A percentile compares a stretch with the other conserved stretches of the same genome.
Evolutionary conservation across 768 basidiomycete genomes (phyloP).

Genomic region (Leccinellum albellum): DNA sequence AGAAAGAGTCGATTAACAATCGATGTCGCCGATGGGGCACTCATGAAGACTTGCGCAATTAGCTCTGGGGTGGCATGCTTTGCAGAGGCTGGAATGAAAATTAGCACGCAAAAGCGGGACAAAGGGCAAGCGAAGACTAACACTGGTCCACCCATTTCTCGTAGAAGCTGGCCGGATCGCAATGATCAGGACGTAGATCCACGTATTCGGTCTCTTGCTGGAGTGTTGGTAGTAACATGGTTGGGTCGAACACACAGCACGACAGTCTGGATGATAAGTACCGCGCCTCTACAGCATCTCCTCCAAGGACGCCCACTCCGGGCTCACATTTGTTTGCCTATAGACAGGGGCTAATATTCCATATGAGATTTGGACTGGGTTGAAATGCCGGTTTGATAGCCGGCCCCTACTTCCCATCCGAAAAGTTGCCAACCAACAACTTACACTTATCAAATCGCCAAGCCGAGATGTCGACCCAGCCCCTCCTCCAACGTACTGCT

Average conservation of each 20-base stretch:
- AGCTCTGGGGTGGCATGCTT: conserved; percentile 44
- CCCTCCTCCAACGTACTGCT: conserved; percentile 91
- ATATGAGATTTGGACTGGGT: neutral
- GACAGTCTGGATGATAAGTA: conserved; percentile 4
- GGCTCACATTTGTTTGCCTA: neutral
- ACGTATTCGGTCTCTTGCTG: conserved; percentile 27
- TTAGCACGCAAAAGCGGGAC: neutral
- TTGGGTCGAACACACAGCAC: neutral
- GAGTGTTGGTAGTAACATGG: conserved; percentile 10
- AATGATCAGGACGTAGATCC: conserved; percentile 11
- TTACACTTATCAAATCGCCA: neutral
- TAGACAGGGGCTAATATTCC: conserved; percentile 20
- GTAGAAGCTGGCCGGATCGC: conserved; percentile 40
- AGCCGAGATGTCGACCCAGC: conserved; percentile 87
- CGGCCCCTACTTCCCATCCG: neutral
- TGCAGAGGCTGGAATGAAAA: conserved; percentile 43
- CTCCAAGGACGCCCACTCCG: neutral
- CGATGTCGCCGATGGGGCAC: conserved; percentile 1
- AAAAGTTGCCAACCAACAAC: neutral
- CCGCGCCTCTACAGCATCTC: conserved; percentile 6
- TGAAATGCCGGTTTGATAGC: conserved; percentile 14
- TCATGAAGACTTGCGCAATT: conserved; percentile 37
- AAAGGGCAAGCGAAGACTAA: conserved; percentile 22
- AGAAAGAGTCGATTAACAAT: no score
- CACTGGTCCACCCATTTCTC: conserved; percentile 51